A percentile compares a stretch with the other conserved stretches of the same genome.
phyloP scores from a whole-genome alignment of 345 rosid genomes.

The Salix suchowensis region DNA sequence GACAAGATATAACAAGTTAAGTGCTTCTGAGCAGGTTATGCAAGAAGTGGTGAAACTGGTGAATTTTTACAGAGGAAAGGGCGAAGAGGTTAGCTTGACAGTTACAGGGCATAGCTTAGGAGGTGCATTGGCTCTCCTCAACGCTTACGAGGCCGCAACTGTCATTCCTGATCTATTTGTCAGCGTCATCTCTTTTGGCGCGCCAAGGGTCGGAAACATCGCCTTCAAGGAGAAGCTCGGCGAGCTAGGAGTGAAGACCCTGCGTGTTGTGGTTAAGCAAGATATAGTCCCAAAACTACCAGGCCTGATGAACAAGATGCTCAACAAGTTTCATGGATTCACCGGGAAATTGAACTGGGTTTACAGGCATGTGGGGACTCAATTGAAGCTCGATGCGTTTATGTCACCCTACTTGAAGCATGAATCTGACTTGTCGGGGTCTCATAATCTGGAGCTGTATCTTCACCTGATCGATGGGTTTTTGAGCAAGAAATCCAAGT shows the following conservation, averaged over 20 bases:
- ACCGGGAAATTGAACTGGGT: slow-evolving; percentile 43
- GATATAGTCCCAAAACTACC: slow-evolving; percentile 61
- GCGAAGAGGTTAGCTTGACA: slow-evolving; percentile 54
- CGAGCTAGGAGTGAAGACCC: slow-evolving; percentile 43
- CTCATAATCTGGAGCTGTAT: slow-evolving; percentile 54
- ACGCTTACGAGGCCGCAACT: slow-evolving; percentile 48
- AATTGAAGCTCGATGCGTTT: slow-evolving; percentile 41
- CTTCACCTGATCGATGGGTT: slow-evolving; percentile 60
- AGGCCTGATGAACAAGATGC: slow-evolving; percentile 45
- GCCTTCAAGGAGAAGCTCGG: slow-evolving; percentile 47
- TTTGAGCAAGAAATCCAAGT: slow-evolving; percentile 34
- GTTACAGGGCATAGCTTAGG: slow-evolving; percentile 59
- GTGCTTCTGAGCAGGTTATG: slow-evolving; percentile 62
- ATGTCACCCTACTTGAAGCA: slow-evolving; percentile 46
- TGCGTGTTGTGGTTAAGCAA: slow-evolving; percentile 50
- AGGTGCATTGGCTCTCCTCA: slow-evolving; percentile 58
- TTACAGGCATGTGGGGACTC: slow-evolving; percentile 57
- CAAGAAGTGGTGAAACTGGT: slow-evolving; percentile 41
- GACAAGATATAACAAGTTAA: slow-evolving; percentile 46
- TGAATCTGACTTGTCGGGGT: slow-evolving; percentile 35
- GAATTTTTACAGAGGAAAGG: slow-evolving; percentile 28
- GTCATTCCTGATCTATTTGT: slow-evolving; percentile 36
- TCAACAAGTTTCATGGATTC: slow-evolving; percentile 35
- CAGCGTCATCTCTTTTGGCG: slow-evolving; percentile 55
- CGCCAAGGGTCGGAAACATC: slow-evolving; percentile 64